phyloP scores from a whole-genome alignment of 345 rosid genomes.

The Corchorus capsularis region DNA sequence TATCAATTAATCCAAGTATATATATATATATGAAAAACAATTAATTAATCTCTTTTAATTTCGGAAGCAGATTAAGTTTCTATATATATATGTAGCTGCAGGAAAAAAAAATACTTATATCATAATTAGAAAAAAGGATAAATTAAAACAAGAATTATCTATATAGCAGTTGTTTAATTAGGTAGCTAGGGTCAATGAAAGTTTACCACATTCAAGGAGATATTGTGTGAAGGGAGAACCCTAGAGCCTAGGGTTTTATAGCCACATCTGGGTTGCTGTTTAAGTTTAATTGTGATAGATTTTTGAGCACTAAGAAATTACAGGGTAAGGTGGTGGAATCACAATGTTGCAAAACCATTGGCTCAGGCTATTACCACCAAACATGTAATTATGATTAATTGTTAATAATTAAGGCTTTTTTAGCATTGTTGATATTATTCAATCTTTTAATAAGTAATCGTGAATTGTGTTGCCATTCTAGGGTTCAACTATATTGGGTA shows the following conservation, averaged over 20 bases:
- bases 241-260: constrained; percentile 14
- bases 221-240: background rate
- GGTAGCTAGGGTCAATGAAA: background rate
- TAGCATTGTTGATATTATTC: background rate
- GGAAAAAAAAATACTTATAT: too few relatives aligned
- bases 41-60: too few relatives aligned
- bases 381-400: constrained; percentile 8
- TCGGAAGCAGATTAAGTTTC: too few relatives aligned
- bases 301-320: constrained; percentile 11
- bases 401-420: background rate
- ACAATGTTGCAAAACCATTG: constrained; percentile 18
- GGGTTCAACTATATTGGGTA: background rate
- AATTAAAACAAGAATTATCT: background rate
- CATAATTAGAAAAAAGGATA: background rate
- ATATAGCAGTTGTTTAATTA: too few relatives aligned
- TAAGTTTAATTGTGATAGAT: background rate
- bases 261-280: background rate
- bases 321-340: constrained; percentile 5
- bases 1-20: too few relatives aligned
- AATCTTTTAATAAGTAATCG: background rate
- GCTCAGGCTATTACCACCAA: background rate
- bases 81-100: too few relatives aligned
- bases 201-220: background rate
- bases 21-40: too few relatives aligned
- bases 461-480: background rate